These are phyloP conservation scores for Puccinia novopanici DNA, from an alignment of 1,284 basidiomycete species.

Conservation along the genomic window DNA sequence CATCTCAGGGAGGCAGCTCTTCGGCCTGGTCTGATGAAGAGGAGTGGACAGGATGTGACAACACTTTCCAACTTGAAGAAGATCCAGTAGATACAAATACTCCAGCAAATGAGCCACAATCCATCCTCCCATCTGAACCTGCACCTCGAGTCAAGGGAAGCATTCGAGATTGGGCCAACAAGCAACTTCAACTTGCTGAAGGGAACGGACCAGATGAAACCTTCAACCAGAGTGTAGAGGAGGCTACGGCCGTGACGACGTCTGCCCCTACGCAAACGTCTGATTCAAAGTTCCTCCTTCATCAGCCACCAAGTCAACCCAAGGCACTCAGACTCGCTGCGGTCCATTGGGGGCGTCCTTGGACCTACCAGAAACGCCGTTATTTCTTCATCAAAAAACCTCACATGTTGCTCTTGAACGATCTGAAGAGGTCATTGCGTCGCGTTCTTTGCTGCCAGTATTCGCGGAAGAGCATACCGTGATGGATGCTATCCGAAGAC, in stretches of 20 bases:
- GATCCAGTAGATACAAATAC: not conserved
- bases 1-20: not conserved
- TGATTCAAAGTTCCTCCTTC: not conserved
- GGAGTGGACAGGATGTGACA: slow-evolving; percentile 43
- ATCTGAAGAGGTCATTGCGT: slow-evolving; percentile 73
- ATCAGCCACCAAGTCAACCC: not conserved
- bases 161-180: slow-evolving; percentile 51
- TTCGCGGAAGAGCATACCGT: slow-evolving; percentile 91
- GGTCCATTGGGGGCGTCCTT: slow-evolving; percentile 43
- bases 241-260: not conserved
- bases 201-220: not conserved
- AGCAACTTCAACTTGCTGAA: slow-evolving; percentile 38
- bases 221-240: not conserved
- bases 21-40: slow-evolving; percentile 36
- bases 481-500: slow-evolving; percentile 83
- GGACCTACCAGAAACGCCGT: slow-evolving; percentile 49
- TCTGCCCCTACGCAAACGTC: too few relatives aligned
- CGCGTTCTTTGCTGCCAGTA: slow-evolving; percentile 81
- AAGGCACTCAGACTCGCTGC: slow-evolving; percentile 23
- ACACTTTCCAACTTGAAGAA: slow-evolving; percentile 13
- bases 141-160: slow-evolving; percentile 44
- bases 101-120: not conserved
- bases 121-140: not conserved
- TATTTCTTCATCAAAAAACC: slow-evolving; percentile 53
- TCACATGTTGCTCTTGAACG: slow-evolving; percentile 71